Conservation (phyloP, 2,329 filamentous ascomycete genomes). For the Pseudogymnoascus sp. region DNA sequence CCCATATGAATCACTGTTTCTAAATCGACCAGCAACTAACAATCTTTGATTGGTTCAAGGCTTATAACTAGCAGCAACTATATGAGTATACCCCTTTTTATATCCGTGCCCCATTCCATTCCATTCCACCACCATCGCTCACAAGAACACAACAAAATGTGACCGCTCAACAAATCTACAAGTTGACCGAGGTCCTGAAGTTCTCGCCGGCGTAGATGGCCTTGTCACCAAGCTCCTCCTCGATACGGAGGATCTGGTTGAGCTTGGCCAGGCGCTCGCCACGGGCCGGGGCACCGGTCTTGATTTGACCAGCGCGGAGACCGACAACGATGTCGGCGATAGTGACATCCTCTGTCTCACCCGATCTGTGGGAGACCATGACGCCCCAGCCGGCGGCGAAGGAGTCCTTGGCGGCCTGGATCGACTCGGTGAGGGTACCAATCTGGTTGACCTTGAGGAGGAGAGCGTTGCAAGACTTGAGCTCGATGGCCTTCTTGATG, state of each 20-base stretch:
- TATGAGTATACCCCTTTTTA: conserved; percentile 3
- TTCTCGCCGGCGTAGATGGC: conserved; percentile 86
- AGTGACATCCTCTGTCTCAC: conserved; percentile 99
- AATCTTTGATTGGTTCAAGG: not conserved
- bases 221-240: conserved; percentile 93
- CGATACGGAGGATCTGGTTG: conserved; percentile 98
- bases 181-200: conserved; percentile 84
- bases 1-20: not conserved
- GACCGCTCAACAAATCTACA: conserved; percentile 46
- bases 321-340: conserved; percentile 97
- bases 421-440: conserved; percentile 95
- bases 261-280: conserved; percentile 99
- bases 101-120: not conserved
- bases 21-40: not conserved
- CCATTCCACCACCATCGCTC: conserved; percentile 8
- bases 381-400: conserved; percentile 95
- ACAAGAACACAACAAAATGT: conserved; percentile 9
- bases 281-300: conserved; percentile 91
- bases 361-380: conserved; percentile 98
- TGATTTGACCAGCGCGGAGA: conserved; percentile 95
- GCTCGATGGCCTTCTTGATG: conserved; percentile 99
- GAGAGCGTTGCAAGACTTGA: conserved; percentile 97
- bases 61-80: not conserved
- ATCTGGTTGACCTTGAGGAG: conserved; percentile 99
- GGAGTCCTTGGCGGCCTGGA: conserved; percentile 98